Evolutionary conservation across 495 filamentous ascomycete genomes (phyloP).

Genomic region (Hamigera avellanea): DNA sequence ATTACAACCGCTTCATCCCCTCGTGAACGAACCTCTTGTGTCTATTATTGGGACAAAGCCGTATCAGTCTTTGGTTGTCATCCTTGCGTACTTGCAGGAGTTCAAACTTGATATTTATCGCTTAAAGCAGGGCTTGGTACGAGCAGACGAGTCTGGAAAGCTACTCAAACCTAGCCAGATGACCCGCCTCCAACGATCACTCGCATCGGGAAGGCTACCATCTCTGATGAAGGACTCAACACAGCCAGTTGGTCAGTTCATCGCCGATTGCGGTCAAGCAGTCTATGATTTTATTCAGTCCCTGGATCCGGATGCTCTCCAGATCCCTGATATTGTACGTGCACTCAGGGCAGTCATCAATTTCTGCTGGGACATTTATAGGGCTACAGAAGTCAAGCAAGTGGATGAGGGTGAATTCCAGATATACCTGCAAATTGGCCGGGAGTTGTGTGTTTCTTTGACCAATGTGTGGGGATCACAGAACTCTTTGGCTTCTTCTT

Average conservation of each 20-base stretch:
- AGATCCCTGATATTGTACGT: conserved; percentile 15
- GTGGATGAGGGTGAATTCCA: conserved; percentile 46
- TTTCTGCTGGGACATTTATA: conserved; percentile 48
- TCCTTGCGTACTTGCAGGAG: conserved; percentile 28
- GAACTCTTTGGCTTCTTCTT: conserved; percentile 18
- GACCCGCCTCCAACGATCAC: conserved; percentile 59
- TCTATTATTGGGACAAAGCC: conserved; percentile 16
- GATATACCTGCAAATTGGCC: conserved; percentile 38
- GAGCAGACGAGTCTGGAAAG: conserved; percentile 25
- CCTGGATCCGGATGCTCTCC: conserved; percentile 16
- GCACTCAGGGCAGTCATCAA: conserved; percentile 35
- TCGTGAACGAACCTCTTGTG: conserved; percentile 32
- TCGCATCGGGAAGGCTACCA: conserved; percentile 43
- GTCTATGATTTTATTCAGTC: conserved; percentile 28
- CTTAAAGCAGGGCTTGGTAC: conserved; percentile 23
- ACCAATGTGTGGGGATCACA: conserved; percentile 14
- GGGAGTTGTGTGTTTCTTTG: conserved; percentile 21
- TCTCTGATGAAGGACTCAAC: conserved; percentile 57
- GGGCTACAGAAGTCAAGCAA: conserved; percentile 26
- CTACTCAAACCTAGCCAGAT: conserved; percentile 46
- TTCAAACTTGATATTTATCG: conserved; percentile 26
- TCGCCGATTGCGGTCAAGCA: conserved; percentile 31
- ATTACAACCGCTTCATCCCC: conserved; percentile 29
- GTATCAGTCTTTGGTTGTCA: conserved; percentile 13
- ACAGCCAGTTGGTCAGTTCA: conserved; percentile 33